A percentile compares a stretch with the other conserved stretches of the same genome.
Evolutionary conservation across 805 yeast genomes (phyloP).

Genomic region (Candida adriatica): DNA sequence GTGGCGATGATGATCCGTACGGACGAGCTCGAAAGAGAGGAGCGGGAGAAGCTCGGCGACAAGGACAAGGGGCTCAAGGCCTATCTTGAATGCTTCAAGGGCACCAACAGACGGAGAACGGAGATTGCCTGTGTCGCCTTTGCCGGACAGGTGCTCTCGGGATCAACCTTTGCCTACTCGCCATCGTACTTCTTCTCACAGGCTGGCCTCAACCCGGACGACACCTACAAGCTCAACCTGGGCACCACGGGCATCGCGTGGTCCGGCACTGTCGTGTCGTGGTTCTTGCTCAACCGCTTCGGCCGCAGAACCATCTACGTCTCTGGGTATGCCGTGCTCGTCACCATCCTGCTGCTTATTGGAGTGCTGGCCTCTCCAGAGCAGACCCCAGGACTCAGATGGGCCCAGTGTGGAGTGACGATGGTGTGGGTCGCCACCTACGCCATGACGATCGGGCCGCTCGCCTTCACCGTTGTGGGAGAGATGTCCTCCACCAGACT

Average conservation of each 20-base stretch:
- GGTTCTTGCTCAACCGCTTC: slow-evolving; percentile 26
- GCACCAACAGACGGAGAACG: slow-evolving; percentile 39
- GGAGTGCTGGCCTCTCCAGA: slow-evolving; percentile 14
- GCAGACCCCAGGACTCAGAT: slow-evolving; percentile 12
- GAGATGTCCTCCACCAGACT: slow-evolving; percentile 34
- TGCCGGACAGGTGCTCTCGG: slow-evolving; percentile 38
- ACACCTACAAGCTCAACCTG: slow-evolving; percentile 28
- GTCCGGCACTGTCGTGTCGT: slow-evolving; percentile 26
- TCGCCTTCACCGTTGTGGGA: slow-evolving; percentile 30
- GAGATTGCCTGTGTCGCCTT: slow-evolving; percentile 29
- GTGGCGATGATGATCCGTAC: slow-evolving; percentile 18
- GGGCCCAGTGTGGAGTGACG: slow-evolving; percentile 19
- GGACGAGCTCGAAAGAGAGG: slow-evolving; percentile 13
- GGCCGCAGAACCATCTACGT: slow-evolving; percentile 26
- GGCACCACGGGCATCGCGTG: slow-evolving; percentile 29
- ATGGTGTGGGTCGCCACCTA: slow-evolving; percentile 22
- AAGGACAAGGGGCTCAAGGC: slow-evolving; percentile 14
- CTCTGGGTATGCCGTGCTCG: slow-evolving; percentile 23
- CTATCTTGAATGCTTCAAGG: slow-evolving; percentile 38
- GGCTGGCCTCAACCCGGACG: slow-evolving; percentile 35
- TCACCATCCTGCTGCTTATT: slow-evolving; percentile 10
- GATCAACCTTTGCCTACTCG: slow-evolving; percentile 41
- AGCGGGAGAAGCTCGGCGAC: slow-evolving; percentile 3
- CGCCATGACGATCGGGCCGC: slow-evolving; percentile 33
- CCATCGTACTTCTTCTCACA: slow-evolving; percentile 39